These are phyloP conservation scores for Ocimum tenuiflorum DNA, from an alignment of 257 asterid species.

Conservation along the genomic window DNA sequence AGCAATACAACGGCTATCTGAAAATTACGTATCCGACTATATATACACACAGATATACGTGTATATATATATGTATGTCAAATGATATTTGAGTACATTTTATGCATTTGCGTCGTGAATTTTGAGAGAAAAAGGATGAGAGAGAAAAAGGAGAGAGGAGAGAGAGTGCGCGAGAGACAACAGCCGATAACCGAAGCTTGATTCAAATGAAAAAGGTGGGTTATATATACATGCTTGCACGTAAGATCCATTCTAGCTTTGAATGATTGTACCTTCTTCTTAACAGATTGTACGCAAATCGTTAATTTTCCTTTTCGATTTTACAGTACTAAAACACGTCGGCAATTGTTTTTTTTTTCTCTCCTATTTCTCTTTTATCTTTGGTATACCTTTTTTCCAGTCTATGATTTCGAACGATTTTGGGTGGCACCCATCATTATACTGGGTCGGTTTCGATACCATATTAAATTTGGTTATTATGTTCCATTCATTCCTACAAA, in stretches of 20 bases:
- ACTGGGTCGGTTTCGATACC: too few species aligned
- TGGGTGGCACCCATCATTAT: too few species aligned
- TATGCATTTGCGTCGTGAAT: slow-evolving; percentile 9
- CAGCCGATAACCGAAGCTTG: slow-evolving; percentile 14
- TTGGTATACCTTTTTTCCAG: neutral
- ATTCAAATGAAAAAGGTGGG: slow-evolving; percentile 6
- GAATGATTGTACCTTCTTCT: neutral
- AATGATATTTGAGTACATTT: neutral
- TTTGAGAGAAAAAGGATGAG: slow-evolving; percentile 22
- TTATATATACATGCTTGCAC: neutral
- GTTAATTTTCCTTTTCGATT: neutral
- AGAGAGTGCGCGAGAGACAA: slow-evolving; percentile 14
- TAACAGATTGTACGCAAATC: neutral
- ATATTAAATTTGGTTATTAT: too few species aligned
- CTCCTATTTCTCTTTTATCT: neutral
- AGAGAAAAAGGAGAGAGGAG: neutral
- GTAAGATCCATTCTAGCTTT: neutral
- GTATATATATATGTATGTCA: neutral
- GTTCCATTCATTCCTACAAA: too few species aligned
- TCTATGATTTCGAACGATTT: too few species aligned
- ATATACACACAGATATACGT: neutral
- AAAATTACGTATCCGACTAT: neutral
- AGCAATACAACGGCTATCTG: slow-evolving; percentile 29
- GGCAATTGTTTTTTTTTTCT: neutral
- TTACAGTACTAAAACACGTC: neutral